Base-by-base conservation (phyloP, 23 red algal species). In the Gracilaria vermiculophylla region DNA sequence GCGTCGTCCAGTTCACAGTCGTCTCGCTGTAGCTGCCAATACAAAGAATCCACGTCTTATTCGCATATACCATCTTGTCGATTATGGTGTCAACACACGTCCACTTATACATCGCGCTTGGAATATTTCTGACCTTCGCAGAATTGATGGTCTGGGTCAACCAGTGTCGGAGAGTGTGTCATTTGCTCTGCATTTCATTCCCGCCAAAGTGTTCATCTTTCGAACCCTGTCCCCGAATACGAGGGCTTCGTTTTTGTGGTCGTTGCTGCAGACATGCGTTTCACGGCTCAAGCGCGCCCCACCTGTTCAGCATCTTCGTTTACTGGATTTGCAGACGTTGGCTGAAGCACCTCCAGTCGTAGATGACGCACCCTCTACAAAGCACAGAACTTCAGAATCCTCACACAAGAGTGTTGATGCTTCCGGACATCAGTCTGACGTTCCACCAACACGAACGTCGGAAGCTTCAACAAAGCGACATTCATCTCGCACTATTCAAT, bases 321-420 rank as follows among this genome's bases (percentile, higher is more conserved):
- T 91, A 21, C 87, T 91, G 20, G 87, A 91, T 60, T 81, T 91
- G 56, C 87, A 91, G 76, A 80, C 39, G 11, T 47, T 91, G 32
- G 87, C 76, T 20, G 87, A 91, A 33, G 24, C 28, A 49, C 3
- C 24, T 20, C 16, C 39, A 44, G 44, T 15, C 40, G 64, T 20
- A 5, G 37, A 36, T 17, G 44, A 71, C 24, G 5, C 1, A 50
- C 2, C 44, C 50, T 56, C 45, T 13, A 58, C 34, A 1, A 51
- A 53, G n/a, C 36, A 39, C n/a, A 65, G 20, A 83, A 19, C 45
- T 27, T 40, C 55, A 65, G 53, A 64, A 48, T 49, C 57, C 33
- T 50, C 58, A 20, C 79, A 17, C 34, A 83, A 25, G 37, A 83
- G 79, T 21, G 44, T 37, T 13, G 57, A 50, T 69, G 55, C 19